A percentile compares a stretch with the other conserved stretches of the same genome.
phyloP scores from a whole-genome alignment of 306 rosid genomes.

The Corylus heterophylla region DNA sequence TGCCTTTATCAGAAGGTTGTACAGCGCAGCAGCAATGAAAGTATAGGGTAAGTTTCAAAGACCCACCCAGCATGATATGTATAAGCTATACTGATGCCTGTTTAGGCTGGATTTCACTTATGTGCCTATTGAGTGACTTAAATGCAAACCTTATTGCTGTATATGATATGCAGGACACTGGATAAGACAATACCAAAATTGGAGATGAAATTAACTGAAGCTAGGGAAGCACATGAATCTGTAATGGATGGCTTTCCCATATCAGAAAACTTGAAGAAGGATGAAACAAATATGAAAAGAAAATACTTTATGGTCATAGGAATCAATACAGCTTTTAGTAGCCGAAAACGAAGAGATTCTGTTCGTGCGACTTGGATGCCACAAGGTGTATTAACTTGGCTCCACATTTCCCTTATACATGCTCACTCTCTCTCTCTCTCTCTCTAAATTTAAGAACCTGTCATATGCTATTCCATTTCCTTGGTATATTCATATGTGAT shows the following conservation, averaged over 20 bases:
- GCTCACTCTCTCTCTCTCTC: background rate
- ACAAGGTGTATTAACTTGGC: constrained; percentile 51
- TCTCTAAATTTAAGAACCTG: constrained; percentile 2
- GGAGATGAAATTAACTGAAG: constrained; percentile 56
- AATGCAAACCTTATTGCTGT: constrained; percentile 28
- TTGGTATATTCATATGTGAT: constrained; percentile 28
- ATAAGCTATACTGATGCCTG: constrained; percentile 46
- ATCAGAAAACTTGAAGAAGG: constrained; percentile 41
- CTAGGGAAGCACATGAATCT: constrained; percentile 35
- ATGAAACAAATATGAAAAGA: constrained; percentile 49
- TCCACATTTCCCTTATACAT: background rate
- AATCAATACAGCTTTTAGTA: constrained; percentile 85
- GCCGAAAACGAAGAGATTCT: constrained; percentile 82
- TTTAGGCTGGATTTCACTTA: constrained; percentile 25
- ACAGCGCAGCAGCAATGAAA: constrained; percentile 43
- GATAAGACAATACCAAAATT: constrained; percentile 51
- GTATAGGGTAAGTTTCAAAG: constrained; percentile 44
- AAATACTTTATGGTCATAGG: constrained; percentile 83
- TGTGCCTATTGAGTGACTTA: constrained; percentile 10
- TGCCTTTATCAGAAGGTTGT: constrained; percentile 37
- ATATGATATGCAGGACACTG: constrained; percentile 47
- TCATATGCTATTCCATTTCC: constrained; percentile 7
- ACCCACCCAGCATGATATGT: constrained; percentile 38
- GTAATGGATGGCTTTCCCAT: constrained; percentile 37
- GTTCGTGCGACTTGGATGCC: constrained; percentile 97